Percentiles rank a stretch among this genome's conserved stretches.
Evolutionary conservation across 345 rosid genomes (phyloP).

Genomic region (Rhizophora mangle): DNA sequence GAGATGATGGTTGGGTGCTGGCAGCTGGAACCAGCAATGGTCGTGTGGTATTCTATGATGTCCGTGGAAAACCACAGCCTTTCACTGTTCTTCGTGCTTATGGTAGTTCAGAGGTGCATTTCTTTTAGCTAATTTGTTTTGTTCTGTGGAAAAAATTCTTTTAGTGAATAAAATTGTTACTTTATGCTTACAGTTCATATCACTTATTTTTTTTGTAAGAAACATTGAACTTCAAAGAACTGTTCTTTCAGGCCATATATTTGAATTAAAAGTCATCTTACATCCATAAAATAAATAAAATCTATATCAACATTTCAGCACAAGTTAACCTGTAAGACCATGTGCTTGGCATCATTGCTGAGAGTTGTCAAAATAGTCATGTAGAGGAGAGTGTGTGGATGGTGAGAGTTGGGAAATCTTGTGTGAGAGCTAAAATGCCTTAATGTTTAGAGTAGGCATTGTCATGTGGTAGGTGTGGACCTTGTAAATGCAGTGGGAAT

Average conservation of each 20-base stretch:
- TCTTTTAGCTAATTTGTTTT: constrained; percentile 7
- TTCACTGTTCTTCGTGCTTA: constrained; percentile 84
- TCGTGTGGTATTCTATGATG: constrained; percentile 83
- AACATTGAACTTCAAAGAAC: background rate
- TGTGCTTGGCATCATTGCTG: too few species aligned
- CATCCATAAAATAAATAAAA: background rate
- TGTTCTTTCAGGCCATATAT: background rate
- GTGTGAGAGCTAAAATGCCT: too few species aligned
- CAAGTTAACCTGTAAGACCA: too few species aligned
- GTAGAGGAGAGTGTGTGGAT: too few species aligned
- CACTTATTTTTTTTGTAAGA: background rate
- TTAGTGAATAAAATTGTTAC: background rate
- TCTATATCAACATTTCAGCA: too few species aligned
- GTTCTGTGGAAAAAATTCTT: background rate
- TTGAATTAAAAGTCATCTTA: background rate
- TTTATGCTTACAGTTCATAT: background rate
- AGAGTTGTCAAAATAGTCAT: too few species aligned
- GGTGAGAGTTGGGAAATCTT: too few species aligned
- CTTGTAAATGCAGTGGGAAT: too few species aligned
- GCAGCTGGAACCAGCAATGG: constrained; percentile 95
- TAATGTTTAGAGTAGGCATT: too few species aligned
- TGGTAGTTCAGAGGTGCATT: constrained; percentile 76
- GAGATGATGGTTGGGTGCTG: constrained; percentile 86
- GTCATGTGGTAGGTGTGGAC: too few species aligned
- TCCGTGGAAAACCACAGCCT: constrained; percentile 90